Base-by-base conservation (phyloP, 192 early-diverging fungal species). In the Spinellus fusiger region DNA sequence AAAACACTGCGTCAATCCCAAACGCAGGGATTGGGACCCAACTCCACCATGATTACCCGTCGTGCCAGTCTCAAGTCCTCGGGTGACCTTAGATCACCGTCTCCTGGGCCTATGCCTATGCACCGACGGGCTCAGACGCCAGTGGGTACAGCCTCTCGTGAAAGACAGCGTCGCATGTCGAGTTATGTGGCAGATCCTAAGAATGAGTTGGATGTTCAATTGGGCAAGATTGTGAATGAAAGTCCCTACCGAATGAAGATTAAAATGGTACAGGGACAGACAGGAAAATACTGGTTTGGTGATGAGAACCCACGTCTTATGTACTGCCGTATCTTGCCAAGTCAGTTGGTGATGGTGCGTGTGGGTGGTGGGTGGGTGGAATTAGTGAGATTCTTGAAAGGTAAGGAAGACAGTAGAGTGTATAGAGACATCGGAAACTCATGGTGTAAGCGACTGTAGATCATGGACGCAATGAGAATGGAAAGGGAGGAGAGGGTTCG, bases 361-460 rank as follows among this genome's bases (percentile, higher is more conserved):
- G 83, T 86, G 28, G 84, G 84, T 37, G 84, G 84, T 48, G 84
- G 84, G 34, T 86, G 84, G 84, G 78, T 70, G 31, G 82, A 84
- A 44, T 59, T 54, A 18, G 59, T 27, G 46, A 70, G 55, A 25
- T 65, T 65, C 44, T 46, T 65, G 33, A 65, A 65, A 65, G 63
- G 63, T 64, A 56, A 35, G 9, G 35, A 58, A 27, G 6, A 1
- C 22, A 58, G 31, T n/a, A 5, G 15, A 44, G 3, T 12, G 6
- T 6, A 37, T 37, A 37, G 35, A 6, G 13, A n/a, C 18, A 2
- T 3, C 40, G 13, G 3, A 44, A n/a, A 44, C 3, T 53, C 7
- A 4, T 59, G 16, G 20, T 33, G 20, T 54, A 33, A n/a, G n/a
- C n/a, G 49, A 16, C 25, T 49, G 6, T 56, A 66, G 64, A 66